phyloP scores from a whole-genome alignment of 164 flowering plant genomes.

The Euptelea pleiosperma region DNA sequence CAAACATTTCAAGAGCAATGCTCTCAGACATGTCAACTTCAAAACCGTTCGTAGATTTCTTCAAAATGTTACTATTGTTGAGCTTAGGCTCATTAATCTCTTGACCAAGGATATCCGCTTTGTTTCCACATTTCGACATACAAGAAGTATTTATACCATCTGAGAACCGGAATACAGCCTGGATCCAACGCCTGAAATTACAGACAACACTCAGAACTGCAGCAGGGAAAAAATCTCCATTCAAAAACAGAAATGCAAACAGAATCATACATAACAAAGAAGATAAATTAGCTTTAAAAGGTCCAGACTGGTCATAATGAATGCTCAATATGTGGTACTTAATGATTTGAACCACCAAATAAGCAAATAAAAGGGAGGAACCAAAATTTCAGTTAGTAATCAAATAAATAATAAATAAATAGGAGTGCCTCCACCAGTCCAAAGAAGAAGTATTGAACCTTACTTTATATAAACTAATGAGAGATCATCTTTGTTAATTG shows the following conservation, averaged over 20 bases:
- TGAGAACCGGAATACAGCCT: slow-evolving; percentile 59
- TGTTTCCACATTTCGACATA: slow-evolving; percentile 16
- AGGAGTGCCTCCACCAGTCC: too few species aligned
- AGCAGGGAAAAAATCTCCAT: background rate
- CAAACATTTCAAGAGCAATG: slow-evolving; percentile 79
- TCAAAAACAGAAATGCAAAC: background rate
- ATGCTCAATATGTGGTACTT: background rate
- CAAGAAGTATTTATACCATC: slow-evolving; percentile 13
- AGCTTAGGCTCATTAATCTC: slow-evolving; percentile 17
- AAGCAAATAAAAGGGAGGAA: too few species aligned
- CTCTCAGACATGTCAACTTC: slow-evolving; percentile 81
- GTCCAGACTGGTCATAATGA: background rate
- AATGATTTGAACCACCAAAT: background rate
- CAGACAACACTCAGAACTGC: slow-evolving; percentile 10
- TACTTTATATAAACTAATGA: too few species aligned
- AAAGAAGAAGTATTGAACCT: too few species aligned
- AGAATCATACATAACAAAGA: background rate
- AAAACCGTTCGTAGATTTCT: slow-evolving; percentile 20
- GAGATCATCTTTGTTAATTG: too few species aligned
- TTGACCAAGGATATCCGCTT: slow-evolving; percentile 13
- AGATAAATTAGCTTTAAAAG: background rate
- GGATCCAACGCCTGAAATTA: slow-evolving; percentile 85
- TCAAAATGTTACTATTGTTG: slow-evolving; percentile 13
- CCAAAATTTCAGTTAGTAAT: too few species aligned
- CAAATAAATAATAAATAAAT: too few species aligned